Evolutionary conservation across 108 stramenopile species (phyloP), one percentile per base, ranked within the genome.

Genomic region (Conticribra guillardii): DNA sequence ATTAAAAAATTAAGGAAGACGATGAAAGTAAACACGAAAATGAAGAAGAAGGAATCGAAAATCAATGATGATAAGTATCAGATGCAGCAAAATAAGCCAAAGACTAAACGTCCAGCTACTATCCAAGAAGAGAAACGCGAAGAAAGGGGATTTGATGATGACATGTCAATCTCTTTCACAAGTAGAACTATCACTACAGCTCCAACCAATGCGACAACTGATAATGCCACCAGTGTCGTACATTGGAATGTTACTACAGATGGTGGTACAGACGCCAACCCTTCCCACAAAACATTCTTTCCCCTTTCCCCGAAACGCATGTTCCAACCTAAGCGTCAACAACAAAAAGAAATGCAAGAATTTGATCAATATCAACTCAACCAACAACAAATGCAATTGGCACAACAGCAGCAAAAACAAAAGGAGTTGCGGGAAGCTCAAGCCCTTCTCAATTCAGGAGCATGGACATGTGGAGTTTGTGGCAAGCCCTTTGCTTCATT

Each of bases 401-500:
- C 8, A 14, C 14, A 14, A 54, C 14, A 54, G 11, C 14, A 54
- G 54, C 11, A 15, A 28, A 28, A 54, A 54, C 24, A 8, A 15
- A 28, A 24, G 15, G 15, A 11, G 44, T 44, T 44, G 15, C 44
- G 44, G 17, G 63, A 67, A 58, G 70, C 47, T 47, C 41, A 33
- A 32, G 29, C 9, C 24, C 41, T 49, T 22, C 21, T 33, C 15
- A 41, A 56, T 11, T 55, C 58, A 2, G 83, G 85, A 34, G 89
- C 89, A 18, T 93, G 85, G 84, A 88, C 87, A 79, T 93, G 91
- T 62, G 82, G 89, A 50, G 67, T 87, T 14, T 89, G 87, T 54
- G 88, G 85, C 16, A 81, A 83, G 31, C 71, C 80, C 3, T 93
- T 89, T 67, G 75, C 71, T 37, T 78, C 85, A 8, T 75, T 63